A percentile compares a stretch with the other conserved stretches of the same genome.
Conservation (phyloP, 2,329 filamentous ascomycete genomes). For the Emmonsiellopsis sp. region DNA sequence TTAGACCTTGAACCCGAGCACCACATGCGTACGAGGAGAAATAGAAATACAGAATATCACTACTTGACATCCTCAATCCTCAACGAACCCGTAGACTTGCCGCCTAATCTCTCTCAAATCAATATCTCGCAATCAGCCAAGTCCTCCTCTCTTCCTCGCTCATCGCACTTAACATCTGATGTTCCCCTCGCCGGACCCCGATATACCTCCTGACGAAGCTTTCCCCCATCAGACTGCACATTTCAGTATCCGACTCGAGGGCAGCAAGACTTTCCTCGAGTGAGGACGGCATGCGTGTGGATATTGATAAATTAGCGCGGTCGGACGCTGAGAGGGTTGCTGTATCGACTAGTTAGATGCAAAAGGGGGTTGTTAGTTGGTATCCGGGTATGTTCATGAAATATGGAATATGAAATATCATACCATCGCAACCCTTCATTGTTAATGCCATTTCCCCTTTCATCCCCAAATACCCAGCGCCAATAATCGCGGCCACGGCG, state of each 20-base stretch:
- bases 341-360: conserved; percentile 24
- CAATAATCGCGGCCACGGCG: conserved; percentile 15
- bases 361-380: neutral
- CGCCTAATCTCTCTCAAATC: neutral
- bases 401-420: conserved; percentile 6
- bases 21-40: neutral
- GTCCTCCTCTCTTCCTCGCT: conserved; percentile 21
- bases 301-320: conserved; percentile 29
- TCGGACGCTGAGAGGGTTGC: conserved; percentile 21
- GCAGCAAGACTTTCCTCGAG: conserved; percentile 26
- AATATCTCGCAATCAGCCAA: conserved; percentile 34
- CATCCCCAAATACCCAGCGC: conserved; percentile 13
- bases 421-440: conserved; percentile 15
- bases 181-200: conserved; percentile 27
- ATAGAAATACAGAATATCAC: neutral
- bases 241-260: conserved; percentile 21
- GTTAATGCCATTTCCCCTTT: conserved; percentile 1
- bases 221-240: conserved; percentile 23
- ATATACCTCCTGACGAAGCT: conserved; percentile 19
- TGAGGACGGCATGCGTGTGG: conserved; percentile 24
- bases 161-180: conserved; percentile 23
- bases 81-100: no score
- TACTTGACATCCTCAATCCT: no score
- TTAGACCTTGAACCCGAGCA: no score
- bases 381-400: conserved; percentile 1